Percentiles rank a stretch among this genome's conserved stretches.
phyloP scores from a whole-genome alignment of 1,139 yeast genomes.

The Arxiozyma slooffiae region DNA sequence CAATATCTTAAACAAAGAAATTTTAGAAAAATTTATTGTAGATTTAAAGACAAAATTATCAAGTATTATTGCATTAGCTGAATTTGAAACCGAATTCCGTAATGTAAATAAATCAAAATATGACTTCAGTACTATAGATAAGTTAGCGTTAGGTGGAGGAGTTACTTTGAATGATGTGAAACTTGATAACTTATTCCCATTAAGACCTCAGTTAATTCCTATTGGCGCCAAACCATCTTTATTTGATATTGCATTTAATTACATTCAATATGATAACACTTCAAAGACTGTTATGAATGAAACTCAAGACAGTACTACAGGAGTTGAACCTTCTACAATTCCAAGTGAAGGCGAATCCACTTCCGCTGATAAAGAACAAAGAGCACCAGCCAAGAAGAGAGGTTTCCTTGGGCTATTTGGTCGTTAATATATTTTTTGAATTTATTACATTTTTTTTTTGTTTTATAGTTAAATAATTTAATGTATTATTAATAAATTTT shows the following conservation, averaged over 20 bases:
- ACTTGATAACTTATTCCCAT: conserved; percentile 40
- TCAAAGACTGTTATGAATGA: neutral
- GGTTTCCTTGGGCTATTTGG: conserved; percentile 45
- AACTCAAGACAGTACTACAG: neutral
- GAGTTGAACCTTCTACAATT: conserved; percentile 4
- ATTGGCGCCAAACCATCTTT: conserved; percentile 76
- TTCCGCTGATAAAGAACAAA: conserved; percentile 2
- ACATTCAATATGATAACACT: conserved; percentile 41
- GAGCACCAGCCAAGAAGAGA: conserved; percentile 31
- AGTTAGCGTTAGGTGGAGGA: conserved; percentile 31
- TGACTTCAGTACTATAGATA: conserved; percentile 32
- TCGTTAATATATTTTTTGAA: conserved; percentile 16
- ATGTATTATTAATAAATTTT: too few species aligned
- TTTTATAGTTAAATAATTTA: too few species aligned
- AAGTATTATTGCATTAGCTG: conserved; percentile 27
- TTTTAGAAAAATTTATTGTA: conserved; percentile 11
- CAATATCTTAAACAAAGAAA: conserved; percentile 13
- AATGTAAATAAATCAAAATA: conserved; percentile 5
- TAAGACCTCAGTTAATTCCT: conserved; percentile 41
- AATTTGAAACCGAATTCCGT: conserved; percentile 19
- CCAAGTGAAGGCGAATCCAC: conserved; percentile 1
- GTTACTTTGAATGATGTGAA: conserved; percentile 26
- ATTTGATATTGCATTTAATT: conserved; percentile 82
- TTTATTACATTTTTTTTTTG: too few species aligned
- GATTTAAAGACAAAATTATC: conserved; percentile 18